Base-by-base conservation (phyloP, 2,329 filamentous ascomycete genomes). In the Myotisia sp. region DNA sequence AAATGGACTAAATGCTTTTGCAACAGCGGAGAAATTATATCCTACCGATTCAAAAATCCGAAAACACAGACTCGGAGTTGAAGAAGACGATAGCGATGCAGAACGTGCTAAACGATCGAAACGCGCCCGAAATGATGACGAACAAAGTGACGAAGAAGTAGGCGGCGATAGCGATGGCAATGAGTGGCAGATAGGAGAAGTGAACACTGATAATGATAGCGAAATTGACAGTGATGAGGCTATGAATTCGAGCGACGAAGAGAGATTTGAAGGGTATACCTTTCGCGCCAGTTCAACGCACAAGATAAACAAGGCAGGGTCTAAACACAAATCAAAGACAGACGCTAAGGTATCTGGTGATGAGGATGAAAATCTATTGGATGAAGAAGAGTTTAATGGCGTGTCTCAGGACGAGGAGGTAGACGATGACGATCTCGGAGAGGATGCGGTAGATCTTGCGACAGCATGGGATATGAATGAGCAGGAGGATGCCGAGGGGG, bases 101-200 rank as follows among this genome's bases (percentile, higher is more conserved):
- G 50, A 51, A 5, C 36, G 38, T 23, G 16, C 16, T 27, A 29
- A 20, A 4, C 32, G 32, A 35, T 51, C 43, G 65, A 74, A 47
- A 69, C 60, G 59, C 27, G 54, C 55, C 36, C 49, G 50, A 35
- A 55, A 52, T 9, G 67, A 68, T 28, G 55, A 53, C 9, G 67
- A 68, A 27, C 62, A 64, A 23, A 54, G 63, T 18, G 67, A 69
- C 42, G 65, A 73, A 10, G 80, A 86, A 38, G 74, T 77, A 42
- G 82, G 81, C 6, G 86, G 78, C 45, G 86, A 93, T 50, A 83
- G 79, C 40, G 81, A 86, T 40, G 85, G 84, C 14, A 81, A 92
- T 47, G 75, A 81, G 49, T 93, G 84, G 84, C 76, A 70, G 32
- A 65, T 92, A 33, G 85, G 86, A 17, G 63, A 74, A 30, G 73